Base-by-base conservation (phyloP, 129 eudicot species). In the Flaveria linearis region DNA sequence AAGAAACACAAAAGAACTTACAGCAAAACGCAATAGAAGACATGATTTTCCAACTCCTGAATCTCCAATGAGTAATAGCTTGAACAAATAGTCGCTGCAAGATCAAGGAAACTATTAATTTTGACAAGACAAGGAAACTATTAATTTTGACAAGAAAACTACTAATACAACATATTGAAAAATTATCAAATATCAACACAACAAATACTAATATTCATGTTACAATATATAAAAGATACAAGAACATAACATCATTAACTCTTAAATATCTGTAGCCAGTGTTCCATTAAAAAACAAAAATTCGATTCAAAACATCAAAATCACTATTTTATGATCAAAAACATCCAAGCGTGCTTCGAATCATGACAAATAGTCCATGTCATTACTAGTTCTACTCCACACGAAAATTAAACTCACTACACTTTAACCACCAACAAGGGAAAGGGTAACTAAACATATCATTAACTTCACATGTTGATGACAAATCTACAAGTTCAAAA, bases 11-110 rank as follows among this genome's bases (percentile, higher is more conserved):
- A 5, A 81, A 64, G 49, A 68, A 81, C 96, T 91, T 69, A 76
- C 82, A 81, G 98, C 98, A 88, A 93, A 93, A 85, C 98, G 88
- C 85, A 93, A 67, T 51, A 93, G 96, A 53, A 93, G 97, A 81
- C 97, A 93, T 50, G 98, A 93, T 79, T 93, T 93, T 41, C 98
- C 98, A 75, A 93, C 98, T 81, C 98, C 98, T 7, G 98, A 93
- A 86, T 93, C 98, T 81, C 98, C 98, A 68, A 93, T 93, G 18
- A 93, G 98, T 81, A 93, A 80, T 67, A 93, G 92, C 85, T 93
- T 93, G 55, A 93, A 93, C 76, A 93, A 87, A 82, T 93, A 93
- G 81, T 93, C 98, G 25, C 98, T 93, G 84, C 85, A 87, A 69
- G 55, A 67, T 55, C 53, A 74, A 74, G 12, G 4, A 11, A 74